Evolutionary conservation across 345 rosid species (phyloP), one percentile per base, ranked within the genome.

Genomic region (Sapria himalayana): DNA sequence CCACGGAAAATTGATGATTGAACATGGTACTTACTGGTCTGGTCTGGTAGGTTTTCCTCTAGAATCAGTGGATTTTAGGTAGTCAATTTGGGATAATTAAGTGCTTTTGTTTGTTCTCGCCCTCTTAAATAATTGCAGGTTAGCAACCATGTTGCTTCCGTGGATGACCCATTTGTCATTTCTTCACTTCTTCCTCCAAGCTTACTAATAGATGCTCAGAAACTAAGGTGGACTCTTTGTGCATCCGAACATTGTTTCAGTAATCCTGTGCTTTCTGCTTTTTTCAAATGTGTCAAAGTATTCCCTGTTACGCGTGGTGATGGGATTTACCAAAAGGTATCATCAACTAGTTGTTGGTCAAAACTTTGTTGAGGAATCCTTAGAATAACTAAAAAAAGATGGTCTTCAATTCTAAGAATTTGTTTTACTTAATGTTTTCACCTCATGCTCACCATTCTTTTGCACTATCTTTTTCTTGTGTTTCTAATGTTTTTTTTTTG

Each of bases 131-230:
- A n/a, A n/a, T 45, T 45, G 55, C 52, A 82, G 95, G 95, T 82
- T 17, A 89, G 98, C 71, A 82, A 89, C 61, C 95, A 89, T 62
- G 93, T 89, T 33, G 98, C 98, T 15, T 72, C 98, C 3, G 66
- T 82, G 46, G 98, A 82, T 61, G 98, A 89, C 51, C 98, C 98
- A 0, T 64, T 89, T 54, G 67, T 84, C 17, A 89, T 89, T 59
- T 84, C 98, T 38, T 79, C 98, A 2, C 49, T 82, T 38, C 95
- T 82, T 50, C 95, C 98, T 10, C 84, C 74, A 15, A 62, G 65
- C 18, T 68, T 89, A 46, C 64, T 89, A n/a, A 41, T 82, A 48
- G 95, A 79, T 56, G 76, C 86, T 44, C 78, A 71, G 55, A 82
- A 82, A 55, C 36, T 79, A 58, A 76, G 93, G 61, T 89, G 95